A percentile compares a stretch with the other conserved stretches of the same genome.
phyloP scores from a whole-genome alignment of 257 asterid species.

The Cordia subcordata region DNA sequence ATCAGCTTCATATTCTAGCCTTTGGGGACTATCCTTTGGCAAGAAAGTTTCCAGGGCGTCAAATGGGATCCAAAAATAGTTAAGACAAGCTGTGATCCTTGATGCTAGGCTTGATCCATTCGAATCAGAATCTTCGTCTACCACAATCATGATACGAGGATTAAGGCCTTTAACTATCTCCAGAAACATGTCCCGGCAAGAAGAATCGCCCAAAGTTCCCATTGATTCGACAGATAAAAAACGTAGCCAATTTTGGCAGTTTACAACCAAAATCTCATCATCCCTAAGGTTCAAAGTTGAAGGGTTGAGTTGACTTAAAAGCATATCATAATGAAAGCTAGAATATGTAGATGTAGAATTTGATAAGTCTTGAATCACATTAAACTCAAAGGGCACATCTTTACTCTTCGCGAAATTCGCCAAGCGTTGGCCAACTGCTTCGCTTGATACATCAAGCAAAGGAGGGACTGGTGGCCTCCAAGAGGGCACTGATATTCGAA shows the following conservation, averaged over 20 bases:
- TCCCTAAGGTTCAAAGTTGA: slow-evolving; percentile 26
- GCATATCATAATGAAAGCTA: slow-evolving; percentile 21
- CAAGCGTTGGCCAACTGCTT: slow-evolving; percentile 58
- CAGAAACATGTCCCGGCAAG: slow-evolving; percentile 42
- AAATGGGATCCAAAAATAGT: slow-evolving; percentile 79
- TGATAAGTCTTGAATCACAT: slow-evolving; percentile 34
- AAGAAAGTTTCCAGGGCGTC: slow-evolving; percentile 75
- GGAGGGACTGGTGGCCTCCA: slow-evolving; percentile 66
- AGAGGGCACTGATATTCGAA: slow-evolving; percentile 46
- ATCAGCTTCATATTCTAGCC: slow-evolving; percentile 61
- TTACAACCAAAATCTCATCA: slow-evolving; percentile 59
- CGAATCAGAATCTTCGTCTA: slow-evolving; percentile 67
- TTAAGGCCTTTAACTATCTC: slow-evolving; percentile 28
- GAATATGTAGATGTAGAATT: slow-evolving; percentile 6
- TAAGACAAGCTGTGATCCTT: slow-evolving; percentile 55
- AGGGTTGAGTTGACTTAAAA: slow-evolving; percentile 29
- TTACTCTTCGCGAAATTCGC: slow-evolving; percentile 50
- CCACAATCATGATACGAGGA: slow-evolving; percentile 45
- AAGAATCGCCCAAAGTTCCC: slow-evolving; percentile 6
- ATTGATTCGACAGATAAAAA: slow-evolving; percentile 41
- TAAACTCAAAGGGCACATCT: slow-evolving; percentile 62
- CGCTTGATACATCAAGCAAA: slow-evolving; percentile 42
- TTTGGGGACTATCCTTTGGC: slow-evolving; percentile 54
- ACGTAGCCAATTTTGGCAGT: slow-evolving; percentile 68
- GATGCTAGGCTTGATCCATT: slow-evolving; percentile 34